Evolutionary conservation across 805 yeast species (phyloP), one percentile per base, ranked within the genome.

Genomic region (Wilhelminamyces savonicus): DNA sequence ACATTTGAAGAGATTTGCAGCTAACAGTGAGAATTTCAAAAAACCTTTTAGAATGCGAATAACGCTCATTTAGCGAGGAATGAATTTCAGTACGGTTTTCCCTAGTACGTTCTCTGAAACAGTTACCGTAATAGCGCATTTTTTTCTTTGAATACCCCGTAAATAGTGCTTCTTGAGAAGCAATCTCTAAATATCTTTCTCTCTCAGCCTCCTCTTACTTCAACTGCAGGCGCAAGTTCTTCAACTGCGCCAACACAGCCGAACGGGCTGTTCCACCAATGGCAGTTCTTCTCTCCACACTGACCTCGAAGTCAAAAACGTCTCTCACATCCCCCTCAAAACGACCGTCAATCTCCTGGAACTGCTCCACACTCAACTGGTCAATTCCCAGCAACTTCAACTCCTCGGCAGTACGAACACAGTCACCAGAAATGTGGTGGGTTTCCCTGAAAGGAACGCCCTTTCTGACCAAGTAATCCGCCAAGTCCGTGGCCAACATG

Each of bases 381-480:
- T 92, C 97, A 54, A 92, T 92, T 30, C 97, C 97, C 6, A 80
- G 63, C 24, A 85, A 63, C 13, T 71, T 72, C 36, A 69, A 59
- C 37, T 75, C 88, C 65, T 92, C 99, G 5, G 97, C 96, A 26
- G 63, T 58, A 39, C 94, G 78, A 26, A 92, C 99, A 64, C 97
- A 92, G 59, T 87, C 95, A 34, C 99, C 99, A 5, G 97, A 86
- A 38, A 92, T 92, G 59, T 92, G 97, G 64, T 92, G 99, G 1
- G 98, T 92, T 63, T 92, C 97, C 69, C 99, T 85, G 67, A 92
- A 92, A 34, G 98, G 98, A 43, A 92, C 98, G 37, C 98, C 98
- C 59, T 82, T 88, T 66, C 96, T 81, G 29, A 92, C 99, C 42
- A 92, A 71, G 58, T 92, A 92, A 58, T 92, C 99, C 23, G 99